A percentile compares a stretch with the other conserved stretches of the same genome.
Evolutionary conservation across 495 filamentous ascomycete genomes (phyloP).

Genomic region (Penicillium ochrochloron): DNA sequence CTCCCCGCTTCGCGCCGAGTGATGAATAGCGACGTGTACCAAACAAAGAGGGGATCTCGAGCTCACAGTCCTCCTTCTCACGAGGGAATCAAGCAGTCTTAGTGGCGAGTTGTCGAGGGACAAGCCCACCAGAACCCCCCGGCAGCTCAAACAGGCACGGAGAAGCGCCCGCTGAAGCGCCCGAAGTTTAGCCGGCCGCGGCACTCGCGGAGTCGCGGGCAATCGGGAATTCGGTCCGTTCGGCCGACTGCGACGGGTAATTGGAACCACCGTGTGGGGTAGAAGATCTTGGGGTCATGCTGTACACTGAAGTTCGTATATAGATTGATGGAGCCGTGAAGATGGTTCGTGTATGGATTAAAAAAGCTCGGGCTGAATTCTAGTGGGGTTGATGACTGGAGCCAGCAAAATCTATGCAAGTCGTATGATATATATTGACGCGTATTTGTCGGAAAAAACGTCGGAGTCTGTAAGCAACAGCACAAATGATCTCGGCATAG

Average conservation of each 20-base stretch:
- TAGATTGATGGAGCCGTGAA: no score
- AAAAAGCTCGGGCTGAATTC: no score
- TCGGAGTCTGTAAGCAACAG: no score
- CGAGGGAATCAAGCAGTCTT: neutral
- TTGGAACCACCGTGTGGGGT: neutral
- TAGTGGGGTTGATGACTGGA: neutral
- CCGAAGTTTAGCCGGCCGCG: constrained; percentile 34
- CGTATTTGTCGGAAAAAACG: neutral
- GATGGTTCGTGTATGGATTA: no score
- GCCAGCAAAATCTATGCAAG: neutral
- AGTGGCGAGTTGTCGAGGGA: neutral
- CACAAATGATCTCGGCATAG: neutral
- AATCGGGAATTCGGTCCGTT: constrained; percentile 2
- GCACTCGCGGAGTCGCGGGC: constrained; percentile 5
- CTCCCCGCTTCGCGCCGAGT: neutral
- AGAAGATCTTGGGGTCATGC: neutral
- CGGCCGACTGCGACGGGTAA: neutral
- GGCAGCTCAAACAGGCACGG: constrained; percentile 27
- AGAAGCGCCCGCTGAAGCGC: constrained; percentile 21
- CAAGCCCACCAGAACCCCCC: neutral
- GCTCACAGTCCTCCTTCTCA: neutral
- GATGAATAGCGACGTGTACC: neutral
- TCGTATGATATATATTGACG: neutral
- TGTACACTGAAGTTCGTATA: neutral
- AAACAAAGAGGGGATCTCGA: neutral